Base-by-base conservation (phyloP, 306 rosid genomes). In the Lablab purpureus region DNA sequence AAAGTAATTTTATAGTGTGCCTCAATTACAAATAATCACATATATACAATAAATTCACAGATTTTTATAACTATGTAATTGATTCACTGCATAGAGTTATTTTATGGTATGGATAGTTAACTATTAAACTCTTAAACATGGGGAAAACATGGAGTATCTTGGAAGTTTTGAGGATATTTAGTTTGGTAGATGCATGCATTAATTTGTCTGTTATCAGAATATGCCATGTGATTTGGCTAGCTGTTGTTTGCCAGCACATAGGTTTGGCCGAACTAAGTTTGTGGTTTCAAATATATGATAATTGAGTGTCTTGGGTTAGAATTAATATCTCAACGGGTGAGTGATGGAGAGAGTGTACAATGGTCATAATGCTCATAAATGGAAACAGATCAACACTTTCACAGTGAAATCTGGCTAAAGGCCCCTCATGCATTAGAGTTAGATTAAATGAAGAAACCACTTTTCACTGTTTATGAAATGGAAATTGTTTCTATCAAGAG, bases 171-270 rank as follows among this genome's bases (percentile, higher is more conserved):
- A 58, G 30, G 36, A 52, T 41, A 41, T 52, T 3, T 12, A 14
- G 5, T 62, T 62, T 60, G 40, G 41, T 28, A 14, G 21, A 17
- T 62, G 68, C 6, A 62, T 10, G 34, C n/a, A 30, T 62, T 62
- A 62, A 7, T 62, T 32, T 60, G 67, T 30, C 68, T 30, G 43
- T 15, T 30, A 6, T 7, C 4, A 19, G 17, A 27, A 60, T 60
- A 60, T 63, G 45, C 66, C 82, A 82, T 58, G 82, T 80, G 87
- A 25, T 56, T 76, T 28, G 76, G 65, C 80, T 71, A 71, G 43
- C 63, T 18, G 10, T 17, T 51, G 49, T 34, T 52, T 28, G 51
- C 34, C 66, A 32, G 6, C 77, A 72, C 50, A 52, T 50, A 56
- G 19, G 50, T 27, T 46, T 46, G 14, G 41, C 41, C 6, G 4